Evolutionary conservation across 2,329 filamentous ascomycete species (phyloP).

Genomic region (Alternaria solani): DNA sequence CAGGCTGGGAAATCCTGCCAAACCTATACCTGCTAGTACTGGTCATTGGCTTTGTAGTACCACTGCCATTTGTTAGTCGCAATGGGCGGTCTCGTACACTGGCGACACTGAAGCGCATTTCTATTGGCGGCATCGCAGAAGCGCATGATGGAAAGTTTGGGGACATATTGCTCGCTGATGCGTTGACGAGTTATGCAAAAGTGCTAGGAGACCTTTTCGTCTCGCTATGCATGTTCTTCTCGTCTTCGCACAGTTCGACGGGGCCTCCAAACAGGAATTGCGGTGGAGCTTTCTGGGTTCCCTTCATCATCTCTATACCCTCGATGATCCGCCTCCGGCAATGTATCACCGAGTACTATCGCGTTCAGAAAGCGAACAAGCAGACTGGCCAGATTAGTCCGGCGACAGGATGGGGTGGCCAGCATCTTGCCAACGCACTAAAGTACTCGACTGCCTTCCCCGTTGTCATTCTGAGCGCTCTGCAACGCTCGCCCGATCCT

Average conservation of each 20-base stretch:
- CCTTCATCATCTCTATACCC: constrained; percentile 82
- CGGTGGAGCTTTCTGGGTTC: constrained; percentile 80
- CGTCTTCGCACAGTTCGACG: constrained; percentile 74
- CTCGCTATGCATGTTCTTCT: constrained; percentile 89
- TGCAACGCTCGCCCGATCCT: constrained; percentile 71
- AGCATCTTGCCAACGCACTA: constrained; percentile 89
- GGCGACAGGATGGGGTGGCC: constrained; percentile 74
- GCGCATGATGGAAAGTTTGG: constrained; percentile 91
- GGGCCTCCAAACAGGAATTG: constrained; percentile 81
- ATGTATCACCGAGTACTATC: constrained; percentile 86
- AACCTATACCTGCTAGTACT: constrained; percentile 82
- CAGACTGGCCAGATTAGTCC: constrained; percentile 51
- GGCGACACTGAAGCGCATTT: constrained; percentile 77
- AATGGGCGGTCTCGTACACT: constrained; percentile 79
- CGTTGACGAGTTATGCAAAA: constrained; percentile 92
- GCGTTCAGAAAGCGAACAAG: constrained; percentile 67
- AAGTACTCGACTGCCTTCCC: constrained; percentile 97
- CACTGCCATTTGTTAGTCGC: constrained; percentile 72
- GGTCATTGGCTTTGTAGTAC: constrained; percentile 74
- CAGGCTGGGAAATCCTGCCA: constrained; percentile 84
- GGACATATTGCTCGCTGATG: constrained; percentile 92
- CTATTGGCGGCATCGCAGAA: constrained; percentile 85
- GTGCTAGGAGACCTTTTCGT: constrained; percentile 91
- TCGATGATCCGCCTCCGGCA: constrained; percentile 88
- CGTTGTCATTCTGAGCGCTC: constrained; percentile 80